phyloP scores from a whole-genome alignment of 2,329 filamentous ascomycete genomes.

The Lasiodiplodia citricola region DNA sequence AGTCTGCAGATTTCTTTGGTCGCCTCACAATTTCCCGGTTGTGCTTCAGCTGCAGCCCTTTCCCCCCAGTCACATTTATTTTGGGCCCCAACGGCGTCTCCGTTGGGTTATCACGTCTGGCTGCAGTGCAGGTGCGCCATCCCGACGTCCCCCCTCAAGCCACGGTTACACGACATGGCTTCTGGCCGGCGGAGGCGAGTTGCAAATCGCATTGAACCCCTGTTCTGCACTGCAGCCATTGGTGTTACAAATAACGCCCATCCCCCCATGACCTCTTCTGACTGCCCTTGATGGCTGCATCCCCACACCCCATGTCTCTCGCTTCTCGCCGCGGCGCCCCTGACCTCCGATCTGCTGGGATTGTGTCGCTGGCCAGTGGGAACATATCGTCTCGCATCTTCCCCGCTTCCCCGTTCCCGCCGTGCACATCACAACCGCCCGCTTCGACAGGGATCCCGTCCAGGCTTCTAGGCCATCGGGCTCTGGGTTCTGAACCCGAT shows the following conservation, averaged over 20 bases:
- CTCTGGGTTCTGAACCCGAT: conserved; percentile 16
- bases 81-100: conserved; percentile 25
- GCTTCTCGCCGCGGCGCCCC: conserved; percentile 21
- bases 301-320: conserved; percentile 9
- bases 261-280: conserved; percentile 7
- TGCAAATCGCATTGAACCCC: neutral
- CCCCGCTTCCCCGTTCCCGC: conserved; percentile 20
- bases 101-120: conserved; percentile 31
- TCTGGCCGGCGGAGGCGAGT: neutral
- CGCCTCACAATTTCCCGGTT: conserved; percentile 25
- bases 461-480: conserved; percentile 4
- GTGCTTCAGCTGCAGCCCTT: conserved; percentile 19
- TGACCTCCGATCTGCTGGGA: conserved; percentile 19
- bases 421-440: conserved; percentile 5
- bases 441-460: neutral
- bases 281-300: conserved; percentile 7
- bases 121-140: conserved; percentile 22
- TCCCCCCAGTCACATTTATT: conserved; percentile 22
- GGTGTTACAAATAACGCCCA: conserved; percentile 17
- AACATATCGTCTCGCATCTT: conserved; percentile 3
- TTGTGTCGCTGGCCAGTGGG: conserved; percentile 11
- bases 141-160: conserved; percentile 21
- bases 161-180: conserved; percentile 20
- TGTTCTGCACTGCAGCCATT: conserved; percentile 20
- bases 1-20: conserved; percentile 27